A percentile compares a stretch with the other conserved stretches of the same genome.
Evolutionary conservation across 352 stramenopile species (phyloP).

Genomic region (Globisporangium solare): DNA sequence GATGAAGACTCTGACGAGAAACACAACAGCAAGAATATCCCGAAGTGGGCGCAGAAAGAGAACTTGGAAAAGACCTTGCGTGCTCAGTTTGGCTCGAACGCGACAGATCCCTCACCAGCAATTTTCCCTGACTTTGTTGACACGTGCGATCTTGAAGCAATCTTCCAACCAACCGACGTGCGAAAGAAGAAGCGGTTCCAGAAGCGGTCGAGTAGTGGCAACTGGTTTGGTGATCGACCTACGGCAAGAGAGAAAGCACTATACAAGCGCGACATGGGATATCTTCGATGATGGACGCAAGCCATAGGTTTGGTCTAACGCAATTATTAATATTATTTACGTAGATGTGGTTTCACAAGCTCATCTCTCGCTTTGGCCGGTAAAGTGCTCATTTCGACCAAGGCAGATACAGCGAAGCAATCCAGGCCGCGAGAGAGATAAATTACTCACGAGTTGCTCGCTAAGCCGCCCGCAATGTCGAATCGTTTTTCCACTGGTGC

Average conservation of each 20-base stretch:
- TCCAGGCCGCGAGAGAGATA: neutral
- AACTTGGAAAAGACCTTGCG: conserved; percentile 66
- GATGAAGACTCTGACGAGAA: conserved; percentile 22
- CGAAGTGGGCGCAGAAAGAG: conserved; percentile 69
- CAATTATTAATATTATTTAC: conserved; percentile 17
- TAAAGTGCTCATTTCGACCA: neutral
- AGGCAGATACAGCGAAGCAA: neutral
- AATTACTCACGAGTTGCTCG: neutral
- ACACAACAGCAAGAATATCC: conserved; percentile 71
- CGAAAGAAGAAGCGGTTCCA: conserved; percentile 78
- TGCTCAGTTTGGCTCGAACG: conserved; percentile 69
- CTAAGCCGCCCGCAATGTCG: conserved; percentile 9
- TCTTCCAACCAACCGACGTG: conserved; percentile 70
- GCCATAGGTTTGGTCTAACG: neutral
- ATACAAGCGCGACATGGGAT: conserved; percentile 85
- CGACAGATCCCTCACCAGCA: conserved; percentile 62
- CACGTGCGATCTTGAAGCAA: conserved; percentile 79
- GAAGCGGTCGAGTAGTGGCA: conserved; percentile 77
- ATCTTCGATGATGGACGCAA: conserved; percentile 29
- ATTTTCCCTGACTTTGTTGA: conserved; percentile 86
- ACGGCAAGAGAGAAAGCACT: conserved; percentile 72
- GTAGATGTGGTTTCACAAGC: conserved; percentile 8
- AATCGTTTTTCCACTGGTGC: conserved; percentile 14
- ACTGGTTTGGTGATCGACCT: conserved; percentile 78
- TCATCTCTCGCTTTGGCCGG: neutral